Base-by-base conservation (phyloP, 169 alveolate species). In the Cytauxzoon felis region DNA sequence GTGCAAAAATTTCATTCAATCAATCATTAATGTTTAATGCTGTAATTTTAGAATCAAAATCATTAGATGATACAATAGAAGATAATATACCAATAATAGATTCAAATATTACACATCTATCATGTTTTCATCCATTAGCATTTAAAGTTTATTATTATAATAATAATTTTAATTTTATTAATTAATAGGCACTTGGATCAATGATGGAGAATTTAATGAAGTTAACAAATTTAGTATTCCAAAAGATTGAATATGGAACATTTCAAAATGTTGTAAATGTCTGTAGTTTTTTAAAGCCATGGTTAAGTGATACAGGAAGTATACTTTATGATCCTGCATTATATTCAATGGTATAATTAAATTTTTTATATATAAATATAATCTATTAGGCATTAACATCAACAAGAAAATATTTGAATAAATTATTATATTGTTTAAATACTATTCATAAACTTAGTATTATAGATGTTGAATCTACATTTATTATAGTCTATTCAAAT, bases 1-100 rank as follows among this genome's bases (percentile, higher is more conserved):
- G 82, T 23, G 91, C 81, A 0, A 83, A 80, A 40, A 45, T 85
- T 23, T 56, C 70, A 38, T 85, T 85, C 34, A 80, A 85, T 59
- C 89, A 79, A 41, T 80, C 91, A 36, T 59, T 85, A 40, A 85
- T 85, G 78, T 85, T 71, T 64, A 85, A 85, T 21, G 80, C 85
- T 3, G 71, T 85, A 47, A 72, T 81, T 57, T 53, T 76, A 56
- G 78, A 80, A 51, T 64, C 91, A 4, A 23, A 57, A 5, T n/a
- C n/a, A n/a, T 1, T 45, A n/a, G 66, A 27, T 21, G 70, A 38
- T 16, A 50, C 16, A 6, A 41, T 52, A 5, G 29, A 50, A n/a
- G 7, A 56, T 13, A 42, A 34, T 9, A 33, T 38, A 5, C 19
- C 49, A 13, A 45, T 59, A 16, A 3, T 49, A 8, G 84, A 73